A percentile compares a stretch with the other conserved stretches of the same genome.
phyloP scores from a whole-genome alignment of 495 filamentous ascomycete species.

The Penicillium pulvis region DNA sequence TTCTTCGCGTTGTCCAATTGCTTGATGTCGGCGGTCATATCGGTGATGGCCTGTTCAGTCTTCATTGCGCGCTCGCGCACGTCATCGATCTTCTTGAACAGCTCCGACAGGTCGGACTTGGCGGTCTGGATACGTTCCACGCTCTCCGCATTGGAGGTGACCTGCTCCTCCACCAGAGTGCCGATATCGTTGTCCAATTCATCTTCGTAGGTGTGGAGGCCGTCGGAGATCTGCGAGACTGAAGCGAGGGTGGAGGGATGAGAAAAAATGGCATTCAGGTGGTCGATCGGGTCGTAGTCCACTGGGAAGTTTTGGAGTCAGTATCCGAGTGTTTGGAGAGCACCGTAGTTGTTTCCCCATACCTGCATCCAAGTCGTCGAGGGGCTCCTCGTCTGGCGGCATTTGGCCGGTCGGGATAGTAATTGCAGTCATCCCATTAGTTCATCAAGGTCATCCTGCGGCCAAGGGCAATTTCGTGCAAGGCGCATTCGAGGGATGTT shows the following conservation, averaged over 20 bases:
- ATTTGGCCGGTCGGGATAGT: constrained; percentile 41
- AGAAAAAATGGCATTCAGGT: constrained; percentile 92
- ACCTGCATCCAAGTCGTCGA: constrained; percentile 51
- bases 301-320: constrained; percentile 52
- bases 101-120: constrained; percentile 81
- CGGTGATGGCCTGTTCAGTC: constrained; percentile 94
- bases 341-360: constrained; percentile 4
- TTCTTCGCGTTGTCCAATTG: constrained; percentile 93
- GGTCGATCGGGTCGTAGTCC: constrained; percentile 90
- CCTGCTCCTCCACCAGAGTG: constrained; percentile 74
- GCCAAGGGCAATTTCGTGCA: constrained; percentile 24
- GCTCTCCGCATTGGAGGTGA: constrained; percentile 82
- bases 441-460: constrained; percentile 36
- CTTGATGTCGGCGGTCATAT: constrained; percentile 99
- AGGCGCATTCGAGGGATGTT: constrained; percentile 18
- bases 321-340: constrained; percentile 10
- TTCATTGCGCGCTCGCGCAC: constrained; percentile 86
- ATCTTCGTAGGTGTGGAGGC: constrained; percentile 77
- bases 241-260: constrained; percentile 85
- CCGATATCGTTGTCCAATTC: constrained; percentile 81
- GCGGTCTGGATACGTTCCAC: constrained; percentile 88
- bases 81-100: constrained; percentile 95
- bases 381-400: constrained; percentile 40
- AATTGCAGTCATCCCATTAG: constrained; percentile 46
- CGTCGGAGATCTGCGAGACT: constrained; percentile 68